Evolutionary conservation across 495 filamentous ascomycete genomes (phyloP).

Genomic region (Chaetomium tenue): DNA sequence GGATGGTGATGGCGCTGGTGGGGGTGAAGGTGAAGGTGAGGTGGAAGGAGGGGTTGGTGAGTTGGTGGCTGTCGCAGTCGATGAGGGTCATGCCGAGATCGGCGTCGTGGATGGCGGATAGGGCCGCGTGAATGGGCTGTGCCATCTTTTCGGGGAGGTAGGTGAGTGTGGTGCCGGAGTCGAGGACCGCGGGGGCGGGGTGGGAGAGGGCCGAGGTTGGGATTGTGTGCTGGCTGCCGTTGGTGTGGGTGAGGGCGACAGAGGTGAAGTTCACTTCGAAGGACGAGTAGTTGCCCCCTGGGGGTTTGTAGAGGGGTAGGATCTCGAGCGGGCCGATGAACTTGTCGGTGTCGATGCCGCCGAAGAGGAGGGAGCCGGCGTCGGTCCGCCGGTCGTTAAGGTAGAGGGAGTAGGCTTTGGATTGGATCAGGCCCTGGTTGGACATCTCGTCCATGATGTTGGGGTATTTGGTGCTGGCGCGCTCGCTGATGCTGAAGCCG

Average conservation of each 20-base stretch:
- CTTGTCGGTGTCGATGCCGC: constrained; percentile 83
- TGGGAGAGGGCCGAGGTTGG: constrained; percentile 40
- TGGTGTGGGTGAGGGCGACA: constrained; percentile 34
- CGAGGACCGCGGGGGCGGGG: constrained; percentile 63
- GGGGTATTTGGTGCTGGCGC: constrained; percentile 61
- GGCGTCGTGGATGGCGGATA: constrained; percentile 53
- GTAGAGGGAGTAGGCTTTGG: constrained; percentile 86
- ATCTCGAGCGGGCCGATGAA: constrained; percentile 70
- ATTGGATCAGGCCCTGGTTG: constrained; percentile 65
- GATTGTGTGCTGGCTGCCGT: constrained; percentile 38
- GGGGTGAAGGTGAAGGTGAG: constrained; percentile 61
- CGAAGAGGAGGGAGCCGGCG: constrained; percentile 82
- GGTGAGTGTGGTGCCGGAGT: constrained; percentile 79
- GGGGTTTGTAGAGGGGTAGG: constrained; percentile 61
- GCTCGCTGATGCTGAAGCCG: constrained; percentile 77
- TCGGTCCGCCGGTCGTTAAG: constrained; percentile 61
- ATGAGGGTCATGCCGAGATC: constrained; percentile 46
- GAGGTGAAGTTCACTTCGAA: constrained; percentile 43
- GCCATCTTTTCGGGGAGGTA: constrained; percentile 71
- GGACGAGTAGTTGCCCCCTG: constrained; percentile 34
- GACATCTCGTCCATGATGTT: constrained; percentile 77
- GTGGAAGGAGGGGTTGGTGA: constrained; percentile 56
- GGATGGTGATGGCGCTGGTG: constrained; percentile 61
- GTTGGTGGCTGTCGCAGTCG: constrained; percentile 46
- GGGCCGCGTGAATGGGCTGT: constrained; percentile 53